These are phyloP conservation scores for Xylaria bambusicola DNA, from an alignment of 495 filamentous ascomycete genomes.

Conservation along the genomic window DNA sequence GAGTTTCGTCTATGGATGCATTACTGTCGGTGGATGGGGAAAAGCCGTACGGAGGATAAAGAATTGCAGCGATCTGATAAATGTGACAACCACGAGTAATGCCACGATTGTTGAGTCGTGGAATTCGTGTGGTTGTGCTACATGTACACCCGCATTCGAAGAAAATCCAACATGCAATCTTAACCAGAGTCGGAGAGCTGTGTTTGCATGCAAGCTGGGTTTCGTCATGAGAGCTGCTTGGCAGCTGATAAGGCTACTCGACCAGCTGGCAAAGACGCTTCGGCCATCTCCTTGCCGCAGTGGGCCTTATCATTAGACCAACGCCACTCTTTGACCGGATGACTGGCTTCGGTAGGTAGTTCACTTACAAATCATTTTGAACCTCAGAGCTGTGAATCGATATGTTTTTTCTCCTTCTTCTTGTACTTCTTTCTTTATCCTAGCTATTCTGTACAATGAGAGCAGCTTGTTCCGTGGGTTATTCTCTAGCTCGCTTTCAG, in stretches of 20 bases:
- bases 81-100: neutral
- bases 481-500: too few species aligned
- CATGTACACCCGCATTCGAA: neutral
- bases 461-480: neutral
- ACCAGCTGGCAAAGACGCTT: neutral
- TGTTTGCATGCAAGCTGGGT: neutral
- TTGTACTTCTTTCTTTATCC: neutral
- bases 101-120: neutral
- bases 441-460: neutral
- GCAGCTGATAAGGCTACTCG: neutral
- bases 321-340: slow-evolving; percentile 11
- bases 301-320: neutral
- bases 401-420: neutral
- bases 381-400: neutral
- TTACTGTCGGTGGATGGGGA: neutral
- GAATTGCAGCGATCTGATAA: too few species aligned
- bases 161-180: too few species aligned
- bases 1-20: slow-evolving; percentile 5
- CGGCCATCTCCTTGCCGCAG: neutral
- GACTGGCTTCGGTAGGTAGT: neutral
- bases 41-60: neutral
- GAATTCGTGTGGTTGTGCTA: neutral
- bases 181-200: too few species aligned
- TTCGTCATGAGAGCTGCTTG: neutral
- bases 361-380: neutral